Percentiles rank a stretch among this genome's conserved stretches.
These are phyloP conservation scores for Neoascochyta sp. DNA, from an alignment of 2,329 filamentous ascomycete genomes.

Conservation along the genomic window DNA sequence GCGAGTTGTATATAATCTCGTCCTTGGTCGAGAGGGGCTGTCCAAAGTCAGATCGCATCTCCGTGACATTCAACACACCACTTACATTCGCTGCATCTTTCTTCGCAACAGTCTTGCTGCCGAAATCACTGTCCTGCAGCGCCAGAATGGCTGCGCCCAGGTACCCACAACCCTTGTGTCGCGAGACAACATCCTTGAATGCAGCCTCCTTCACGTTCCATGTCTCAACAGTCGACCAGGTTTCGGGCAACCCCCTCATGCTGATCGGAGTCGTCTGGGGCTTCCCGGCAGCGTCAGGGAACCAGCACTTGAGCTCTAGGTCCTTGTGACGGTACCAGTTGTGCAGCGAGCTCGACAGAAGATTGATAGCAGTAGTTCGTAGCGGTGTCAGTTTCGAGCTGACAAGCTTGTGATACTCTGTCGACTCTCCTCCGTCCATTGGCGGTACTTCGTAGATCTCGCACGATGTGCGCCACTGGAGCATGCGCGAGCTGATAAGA, in stretches of 20 bases:
- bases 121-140: slow-evolving; percentile 67
- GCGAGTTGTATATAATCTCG: slow-evolving; percentile 69
- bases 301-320: slow-evolving; percentile 80
- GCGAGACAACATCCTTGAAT: slow-evolving; percentile 44
- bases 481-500: slow-evolving; percentile 71
- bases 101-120: slow-evolving; percentile 62
- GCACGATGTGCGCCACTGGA: slow-evolving; percentile 77
- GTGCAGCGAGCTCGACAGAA: slow-evolving; percentile 76
- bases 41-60: slow-evolving; percentile 4
- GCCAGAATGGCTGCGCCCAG: slow-evolving; percentile 55
- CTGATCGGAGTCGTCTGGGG: slow-evolving; percentile 60
- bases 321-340: slow-evolving; percentile 78
- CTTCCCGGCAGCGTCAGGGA: slow-evolving; percentile 39
- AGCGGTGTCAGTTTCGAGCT: slow-evolving; percentile 69
- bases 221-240: slow-evolving; percentile 52
- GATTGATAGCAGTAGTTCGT: slow-evolving; percentile 70
- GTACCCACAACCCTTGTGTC: slow-evolving; percentile 24
- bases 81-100: slow-evolving; percentile 44
- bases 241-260: slow-evolving; percentile 50
- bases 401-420: slow-evolving; percentile 77
- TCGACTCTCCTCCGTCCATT: slow-evolving; percentile 74
- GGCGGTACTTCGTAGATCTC: slow-evolving; percentile 78
- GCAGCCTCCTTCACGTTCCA: slow-evolving; percentile 71
- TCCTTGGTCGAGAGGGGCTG: slow-evolving; percentile 59
- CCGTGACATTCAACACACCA: not conserved